Evolutionary conservation across 352 stramenopile genomes (phyloP).

Genomic region (Pythium aristosporum): DNA sequence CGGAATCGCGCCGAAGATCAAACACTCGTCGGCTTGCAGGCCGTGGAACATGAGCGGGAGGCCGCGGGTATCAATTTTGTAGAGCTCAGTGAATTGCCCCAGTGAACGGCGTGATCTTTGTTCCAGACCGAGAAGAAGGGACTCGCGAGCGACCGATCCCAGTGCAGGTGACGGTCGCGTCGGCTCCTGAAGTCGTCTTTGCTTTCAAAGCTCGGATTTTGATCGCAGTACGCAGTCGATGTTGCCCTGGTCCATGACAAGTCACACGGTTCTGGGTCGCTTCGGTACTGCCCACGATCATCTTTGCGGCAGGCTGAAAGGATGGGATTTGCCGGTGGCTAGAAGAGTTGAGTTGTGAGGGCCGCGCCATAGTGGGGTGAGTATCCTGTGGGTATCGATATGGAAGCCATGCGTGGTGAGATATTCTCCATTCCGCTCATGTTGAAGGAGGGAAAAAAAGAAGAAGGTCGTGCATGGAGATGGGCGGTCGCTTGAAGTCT

Average conservation of each 20-base stretch:
- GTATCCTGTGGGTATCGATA: no score
- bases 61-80: neutral
- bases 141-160: neutral
- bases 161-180: neutral
- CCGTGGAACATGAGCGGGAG: neutral
- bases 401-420: no score
- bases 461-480: neutral
- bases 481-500: constrained; percentile 1
- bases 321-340: neutral
- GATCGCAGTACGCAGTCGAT: neutral
- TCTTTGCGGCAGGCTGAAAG: neutral
- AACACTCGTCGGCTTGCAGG: neutral
- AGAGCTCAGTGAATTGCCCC: neutral
- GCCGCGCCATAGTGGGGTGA: no score
- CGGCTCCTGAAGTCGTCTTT: neutral
- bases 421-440: no score
- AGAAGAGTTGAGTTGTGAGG: neutral
- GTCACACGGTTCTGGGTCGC: neutral
- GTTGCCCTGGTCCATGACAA: neutral
- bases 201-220: neutral
- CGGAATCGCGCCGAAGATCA: neutral
- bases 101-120: neutral
- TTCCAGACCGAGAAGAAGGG: neutral
- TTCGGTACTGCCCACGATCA: neutral
- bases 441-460: no score